Base-by-base conservation (phyloP, 2,329 filamentous ascomycete species). In the Pestalotiopsis sp. region DNA sequence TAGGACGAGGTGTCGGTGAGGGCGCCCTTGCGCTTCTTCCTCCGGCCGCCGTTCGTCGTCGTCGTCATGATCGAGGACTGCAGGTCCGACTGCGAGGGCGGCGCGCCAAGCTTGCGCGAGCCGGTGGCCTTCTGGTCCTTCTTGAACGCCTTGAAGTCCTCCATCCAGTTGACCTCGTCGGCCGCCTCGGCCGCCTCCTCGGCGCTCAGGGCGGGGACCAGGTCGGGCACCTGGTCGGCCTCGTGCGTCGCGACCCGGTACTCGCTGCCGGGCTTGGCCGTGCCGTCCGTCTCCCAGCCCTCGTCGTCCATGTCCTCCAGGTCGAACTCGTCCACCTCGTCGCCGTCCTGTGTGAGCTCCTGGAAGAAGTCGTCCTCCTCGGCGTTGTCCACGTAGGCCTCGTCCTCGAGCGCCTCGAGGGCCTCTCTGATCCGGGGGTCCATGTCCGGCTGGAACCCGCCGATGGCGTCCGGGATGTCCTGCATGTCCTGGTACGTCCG, bases 391-490 rank as follows among this genome's bases (percentile, higher is more conserved):
- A 99, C 95, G 77, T 94, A 99, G 2, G 92, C 95, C 27, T 99
- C 96, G 76, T 99, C 96, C 63, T 99, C 96, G 38, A 99, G 83
- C 12, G 96, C 96, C 81, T 98, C 95, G 27, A 99, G 82, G 4
- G 95, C 94, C 80, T 99, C 96, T 60, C 96, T 88, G 73, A 99
- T 80, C 52, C 95, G 87, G 2, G 95, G 95, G 76, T 99, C 97
- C 96, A 99, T 98, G 77, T 98, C 95, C 6, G 97, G 96, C 80
- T 99, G 92, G 80, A 99, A 97, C 0, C 96, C 96, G 2, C 93
- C 92, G 75, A 99, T 93, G 7, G 90, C 91, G 81, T 99, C 96
- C 0, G 96, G 96, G 1, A 98, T 84, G 75, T 97, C 89, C 80
- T 99, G 96, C 82, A 98, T 94, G 67, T 94, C 92, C 80, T 98